phyloP scores from a whole-genome alignment of 2,329 filamentous ascomycete genomes.

The Fusarium sp. region DNA sequence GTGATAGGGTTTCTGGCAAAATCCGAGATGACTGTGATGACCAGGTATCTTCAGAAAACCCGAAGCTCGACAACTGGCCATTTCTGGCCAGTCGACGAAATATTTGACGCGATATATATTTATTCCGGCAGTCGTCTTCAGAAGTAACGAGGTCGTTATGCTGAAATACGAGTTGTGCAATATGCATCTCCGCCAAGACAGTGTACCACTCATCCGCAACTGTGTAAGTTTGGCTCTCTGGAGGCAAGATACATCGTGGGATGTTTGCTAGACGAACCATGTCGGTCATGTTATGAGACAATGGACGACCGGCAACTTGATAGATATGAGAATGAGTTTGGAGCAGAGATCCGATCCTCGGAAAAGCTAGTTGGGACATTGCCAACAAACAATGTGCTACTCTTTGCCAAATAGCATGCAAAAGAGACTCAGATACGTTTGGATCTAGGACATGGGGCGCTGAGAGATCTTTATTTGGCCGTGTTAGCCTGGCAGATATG shows the following conservation, averaged over 20 bases:
- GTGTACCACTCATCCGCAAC: constrained; percentile 44
- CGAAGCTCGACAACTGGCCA: constrained; percentile 38
- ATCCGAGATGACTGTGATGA: not conserved
- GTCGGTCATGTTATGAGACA: constrained; percentile 52
- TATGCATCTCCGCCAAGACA: constrained; percentile 52
- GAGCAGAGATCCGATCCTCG: constrained; percentile 51
- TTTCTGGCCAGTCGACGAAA: constrained; percentile 48
- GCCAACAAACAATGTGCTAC: constrained; percentile 53
- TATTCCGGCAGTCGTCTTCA: constrained; percentile 53
- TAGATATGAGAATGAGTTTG: constrained; percentile 39
- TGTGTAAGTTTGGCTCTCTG: not conserved
- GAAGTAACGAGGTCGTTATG: constrained; percentile 50
- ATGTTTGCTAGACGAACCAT: constrained; percentile 44
- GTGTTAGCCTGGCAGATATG: constrained; percentile 25
- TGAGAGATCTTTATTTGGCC: not conserved
- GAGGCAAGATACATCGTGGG: constrained; percentile 11
- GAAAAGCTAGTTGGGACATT: constrained; percentile 47
- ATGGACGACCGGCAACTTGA: not conserved
- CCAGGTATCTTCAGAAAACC: constrained; percentile 34
- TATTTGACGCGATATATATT: constrained; percentile 54
- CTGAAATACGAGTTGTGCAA: constrained; percentile 52
- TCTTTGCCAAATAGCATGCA: constrained; percentile 47
- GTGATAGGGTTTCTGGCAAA: not conserved
- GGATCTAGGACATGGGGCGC: not conserved
- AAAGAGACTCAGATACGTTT: constrained; percentile 44